These are phyloP conservation scores for Sarcomyxa edulis DNA, from an alignment of 768 basidiomycete genomes.

Conservation along the genomic window DNA sequence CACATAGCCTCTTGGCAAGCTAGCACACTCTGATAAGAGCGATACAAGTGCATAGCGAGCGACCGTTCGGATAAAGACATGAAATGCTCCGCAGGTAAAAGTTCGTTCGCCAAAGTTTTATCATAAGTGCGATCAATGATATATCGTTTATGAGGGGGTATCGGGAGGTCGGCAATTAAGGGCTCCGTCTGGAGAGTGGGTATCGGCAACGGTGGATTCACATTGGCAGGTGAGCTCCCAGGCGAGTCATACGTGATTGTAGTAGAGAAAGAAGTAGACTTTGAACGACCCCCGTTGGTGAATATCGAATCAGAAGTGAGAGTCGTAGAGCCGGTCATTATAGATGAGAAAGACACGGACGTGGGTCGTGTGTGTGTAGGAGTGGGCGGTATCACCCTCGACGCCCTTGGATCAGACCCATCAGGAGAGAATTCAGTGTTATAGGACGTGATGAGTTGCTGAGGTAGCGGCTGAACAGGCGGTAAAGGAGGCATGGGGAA, in stretches of 20 bases:
- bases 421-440: conserved; percentile 30
- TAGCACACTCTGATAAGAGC: conserved; percentile 54
- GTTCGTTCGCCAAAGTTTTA: too few species aligned
- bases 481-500: conserved; percentile 70
- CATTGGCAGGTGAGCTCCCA: too few species aligned
- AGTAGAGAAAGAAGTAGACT: conserved; percentile 28
- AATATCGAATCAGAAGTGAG: conserved; percentile 19
- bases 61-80: conserved; percentile 58
- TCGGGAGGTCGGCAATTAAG: too few species aligned
- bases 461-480: conserved; percentile 52
- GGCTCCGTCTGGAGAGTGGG: conserved; percentile 12
- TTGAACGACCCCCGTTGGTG: conserved; percentile 5
- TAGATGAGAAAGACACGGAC: conserved; percentile 51
- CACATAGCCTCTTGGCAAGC: conserved; percentile 75
- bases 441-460: conserved; percentile 36
- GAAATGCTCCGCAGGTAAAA: too few species aligned
- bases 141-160: too few species aligned
- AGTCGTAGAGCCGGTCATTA: conserved; percentile 33
- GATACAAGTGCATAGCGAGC: conserved; percentile 66
- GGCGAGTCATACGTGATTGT: too few species aligned
- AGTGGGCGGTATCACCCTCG: conserved; percentile 27
- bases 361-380: conserved; percentile 29
- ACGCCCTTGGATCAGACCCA: conserved; percentile 25
- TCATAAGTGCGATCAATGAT: too few species aligned
- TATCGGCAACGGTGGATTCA: too few species aligned